Conservation (phyloP, 108 stramenopile species). For the Nitzschia putrida region DNA sequence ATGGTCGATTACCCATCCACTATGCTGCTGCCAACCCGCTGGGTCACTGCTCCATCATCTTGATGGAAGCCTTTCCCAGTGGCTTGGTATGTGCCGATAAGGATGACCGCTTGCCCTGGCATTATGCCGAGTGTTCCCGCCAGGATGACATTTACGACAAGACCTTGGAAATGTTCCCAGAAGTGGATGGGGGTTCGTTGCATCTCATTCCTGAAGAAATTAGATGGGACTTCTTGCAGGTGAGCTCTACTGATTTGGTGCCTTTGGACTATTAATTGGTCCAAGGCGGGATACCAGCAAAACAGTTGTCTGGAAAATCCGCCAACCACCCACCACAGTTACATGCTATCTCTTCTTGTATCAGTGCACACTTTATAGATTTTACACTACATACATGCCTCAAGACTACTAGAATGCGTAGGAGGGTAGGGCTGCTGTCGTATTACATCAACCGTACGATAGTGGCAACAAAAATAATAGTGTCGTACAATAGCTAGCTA, state of each 20-base stretch:
- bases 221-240: constrained; percentile 34
- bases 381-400: too few relatives aligned
- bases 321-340: too few relatives aligned
- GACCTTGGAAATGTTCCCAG: constrained; percentile 6
- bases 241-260: neutral
- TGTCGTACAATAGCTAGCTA: too few relatives aligned
- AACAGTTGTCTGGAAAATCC: too few relatives aligned
- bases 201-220: constrained; percentile 41
- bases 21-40: constrained; percentile 50
- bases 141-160: constrained; percentile 9
- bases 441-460: too few relatives aligned
- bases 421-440: too few relatives aligned
- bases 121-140: constrained; percentile 47
- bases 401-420: too few relatives aligned
- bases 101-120: constrained; percentile 60
- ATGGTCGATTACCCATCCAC: constrained; percentile 61
- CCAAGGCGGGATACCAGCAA: too few relatives aligned
- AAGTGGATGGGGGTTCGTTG: constrained; percentile 10
- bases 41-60: constrained; percentile 12
- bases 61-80: constrained; percentile 42
- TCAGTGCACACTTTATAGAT: too few relatives aligned
- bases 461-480: too few relatives aligned
- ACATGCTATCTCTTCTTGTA: too few relatives aligned
- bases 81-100: constrained; percentile 48
- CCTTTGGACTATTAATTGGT: too few relatives aligned